A percentile compares a stretch with the other conserved stretches of the same genome.
Conservation (phyloP, 1,284 basidiomycete species). For the Cutaneotrichosporon daszewskae region DNA sequence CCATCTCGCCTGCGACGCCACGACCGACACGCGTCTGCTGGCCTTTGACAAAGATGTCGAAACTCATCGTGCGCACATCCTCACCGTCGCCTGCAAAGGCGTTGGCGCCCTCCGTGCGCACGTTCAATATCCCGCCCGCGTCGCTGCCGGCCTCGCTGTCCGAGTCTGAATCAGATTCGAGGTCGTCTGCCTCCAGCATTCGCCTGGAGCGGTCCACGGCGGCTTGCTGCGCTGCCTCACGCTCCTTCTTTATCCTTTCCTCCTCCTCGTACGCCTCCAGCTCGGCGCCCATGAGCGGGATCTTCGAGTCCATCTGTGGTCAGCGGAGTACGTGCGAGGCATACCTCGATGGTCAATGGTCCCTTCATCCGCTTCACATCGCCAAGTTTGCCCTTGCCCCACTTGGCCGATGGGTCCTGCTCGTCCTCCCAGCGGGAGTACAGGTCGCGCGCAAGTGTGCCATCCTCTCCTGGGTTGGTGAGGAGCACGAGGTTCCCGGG, state of each 20-base stretch:
- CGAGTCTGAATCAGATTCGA: conserved; percentile 58
- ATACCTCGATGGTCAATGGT: conserved; percentile 60
- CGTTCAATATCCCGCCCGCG: conserved; percentile 60
- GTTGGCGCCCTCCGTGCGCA: conserved; percentile 32
- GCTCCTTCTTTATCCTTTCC: conserved; percentile 74
- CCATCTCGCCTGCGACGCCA: conserved; percentile 40
- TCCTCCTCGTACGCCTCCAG: conserved; percentile 73
- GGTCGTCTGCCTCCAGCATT: conserved; percentile 74
- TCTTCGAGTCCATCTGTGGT: conserved; percentile 73
- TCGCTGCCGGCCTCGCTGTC: conserved; percentile 66
- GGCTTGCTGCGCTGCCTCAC: conserved; percentile 79
- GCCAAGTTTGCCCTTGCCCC: conserved; percentile 78
- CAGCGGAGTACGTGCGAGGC: conserved; percentile 20
- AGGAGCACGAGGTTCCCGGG: conserved; percentile 80
- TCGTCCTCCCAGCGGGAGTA: conserved; percentile 67
- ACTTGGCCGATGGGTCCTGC: conserved; percentile 67
- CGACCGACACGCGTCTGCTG: conserved; percentile 69
- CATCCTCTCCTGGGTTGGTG: conserved; percentile 69
- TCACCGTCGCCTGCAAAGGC: conserved; percentile 43
- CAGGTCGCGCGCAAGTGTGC: conserved; percentile 69
- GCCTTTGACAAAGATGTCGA: conserved; percentile 94
- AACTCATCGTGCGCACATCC: conserved; percentile 57
- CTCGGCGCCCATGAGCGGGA: conserved; percentile 78
- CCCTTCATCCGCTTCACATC: conserved; percentile 71
- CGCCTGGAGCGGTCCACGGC: conserved; percentile 74